These are phyloP conservation scores for Tolypocladium ovalisporum DNA, from an alignment of 2,329 filamentous ascomycete genomes.

Conservation along the genomic window DNA sequence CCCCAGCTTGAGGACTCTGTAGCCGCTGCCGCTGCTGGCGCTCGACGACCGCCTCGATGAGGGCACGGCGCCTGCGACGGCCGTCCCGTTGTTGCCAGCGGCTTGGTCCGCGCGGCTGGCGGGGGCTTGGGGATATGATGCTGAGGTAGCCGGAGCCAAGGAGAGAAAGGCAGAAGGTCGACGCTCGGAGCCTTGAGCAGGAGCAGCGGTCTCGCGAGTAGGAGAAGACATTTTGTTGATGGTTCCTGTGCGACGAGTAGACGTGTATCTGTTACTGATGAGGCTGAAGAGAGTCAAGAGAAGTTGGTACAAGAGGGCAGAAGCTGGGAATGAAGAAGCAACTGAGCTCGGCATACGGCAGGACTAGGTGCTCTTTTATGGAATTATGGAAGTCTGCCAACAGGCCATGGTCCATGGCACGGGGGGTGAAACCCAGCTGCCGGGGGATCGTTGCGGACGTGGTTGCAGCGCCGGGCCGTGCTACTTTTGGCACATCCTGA, in stretches of 20 bases:
- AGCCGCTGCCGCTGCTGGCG: conserved; percentile 28
- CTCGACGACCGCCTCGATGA: conserved; percentile 41
- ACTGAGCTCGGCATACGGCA: not conserved
- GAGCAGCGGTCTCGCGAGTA: not conserved
- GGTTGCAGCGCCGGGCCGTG: not conserved
- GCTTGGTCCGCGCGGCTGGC: conserved; percentile 12
- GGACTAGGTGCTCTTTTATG: not conserved
- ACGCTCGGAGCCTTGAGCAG: not conserved
- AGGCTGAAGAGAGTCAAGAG: not conserved
- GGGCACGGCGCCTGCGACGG: conserved; percentile 9
- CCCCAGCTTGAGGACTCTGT: conserved; percentile 51
- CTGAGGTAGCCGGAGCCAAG: conserved; percentile 47
- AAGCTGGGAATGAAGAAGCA: not conserved
- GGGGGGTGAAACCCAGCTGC: not conserved
- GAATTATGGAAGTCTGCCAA: not conserved
- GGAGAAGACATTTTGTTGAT: conserved; percentile 5
- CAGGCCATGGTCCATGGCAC: not conserved
- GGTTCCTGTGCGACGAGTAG: not conserved
- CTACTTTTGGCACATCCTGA: not conserved
- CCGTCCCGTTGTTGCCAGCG: conserved; percentile 13
- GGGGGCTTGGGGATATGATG: conserved; percentile 39
- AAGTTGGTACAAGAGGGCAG: too few relatives aligned
- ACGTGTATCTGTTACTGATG: not conserved
- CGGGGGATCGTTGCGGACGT: not conserved
- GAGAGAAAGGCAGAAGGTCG: conserved; percentile 34